phyloP scores from a whole-genome alignment of 345 rosid species.

The Eucalyptus polybractea region DNA sequence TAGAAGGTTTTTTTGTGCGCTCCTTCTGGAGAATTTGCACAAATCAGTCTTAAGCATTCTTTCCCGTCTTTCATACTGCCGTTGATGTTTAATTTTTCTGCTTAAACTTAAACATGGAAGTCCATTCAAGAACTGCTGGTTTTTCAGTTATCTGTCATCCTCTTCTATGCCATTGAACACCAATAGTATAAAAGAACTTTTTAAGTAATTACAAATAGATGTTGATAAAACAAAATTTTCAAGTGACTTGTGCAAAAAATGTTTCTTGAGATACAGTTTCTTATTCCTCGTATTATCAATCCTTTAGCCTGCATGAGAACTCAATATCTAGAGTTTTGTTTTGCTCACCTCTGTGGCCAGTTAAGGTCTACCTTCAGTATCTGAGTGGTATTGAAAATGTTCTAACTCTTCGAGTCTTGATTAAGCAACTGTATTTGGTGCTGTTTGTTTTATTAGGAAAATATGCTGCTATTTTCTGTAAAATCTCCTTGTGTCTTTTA shows the following conservation, averaged over 20 bases:
- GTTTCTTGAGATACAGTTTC: neutral
- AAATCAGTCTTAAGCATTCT: neutral
- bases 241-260: neutral
- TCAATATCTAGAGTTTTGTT: neutral
- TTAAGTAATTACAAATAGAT: neutral
- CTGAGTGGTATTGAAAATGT: neutral
- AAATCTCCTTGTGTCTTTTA: neutral
- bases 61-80: neutral
- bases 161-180: neutral
- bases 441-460: neutral
- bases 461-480: neutral
- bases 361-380: neutral
- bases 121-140: neutral
- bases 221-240: neutral
- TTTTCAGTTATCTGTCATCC: neutral
- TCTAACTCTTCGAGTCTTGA: neutral
- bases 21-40: neutral
- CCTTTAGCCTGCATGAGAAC: neutral
- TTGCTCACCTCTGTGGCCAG: neutral
- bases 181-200: neutral
- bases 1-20: accelerated
- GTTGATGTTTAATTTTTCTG: neutral
- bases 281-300: neutral
- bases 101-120: neutral
- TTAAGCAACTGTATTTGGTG: neutral